Percentiles rank a stretch among this genome's conserved stretches.
Evolutionary conservation across 1,284 basidiomycete genomes (phyloP).

Genomic region (Phellopilus nigrolimitatus): DNA sequence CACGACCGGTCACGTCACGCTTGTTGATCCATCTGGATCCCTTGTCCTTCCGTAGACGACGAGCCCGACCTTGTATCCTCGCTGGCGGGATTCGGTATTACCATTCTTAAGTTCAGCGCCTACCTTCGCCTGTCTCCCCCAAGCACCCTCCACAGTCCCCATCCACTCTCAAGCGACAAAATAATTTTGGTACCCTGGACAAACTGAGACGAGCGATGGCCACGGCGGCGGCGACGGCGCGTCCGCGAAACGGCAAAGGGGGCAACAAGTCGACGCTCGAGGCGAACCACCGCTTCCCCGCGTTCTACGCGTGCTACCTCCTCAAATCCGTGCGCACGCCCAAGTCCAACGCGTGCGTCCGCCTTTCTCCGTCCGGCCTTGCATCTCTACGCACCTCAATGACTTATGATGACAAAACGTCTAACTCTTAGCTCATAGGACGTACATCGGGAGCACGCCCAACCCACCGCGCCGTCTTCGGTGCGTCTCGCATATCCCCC

Average conservation of each 20-base stretch:
- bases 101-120: too few species aligned
- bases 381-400: constrained; percentile 2
- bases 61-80: too few species aligned
- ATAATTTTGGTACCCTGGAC: too few species aligned
- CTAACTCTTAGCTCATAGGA: constrained; percentile 33
- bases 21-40: too few species aligned
- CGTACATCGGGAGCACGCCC: constrained; percentile 82
- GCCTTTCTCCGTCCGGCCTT: too few species aligned
- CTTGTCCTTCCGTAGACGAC: too few species aligned
- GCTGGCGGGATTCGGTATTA: too few species aligned
- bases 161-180: too few species aligned
- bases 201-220: too few species aligned
- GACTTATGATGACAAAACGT: constrained; percentile 6
- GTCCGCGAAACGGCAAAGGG: neutral
- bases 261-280: constrained; percentile 32
- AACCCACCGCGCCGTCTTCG: constrained; percentile 73
- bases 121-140: too few species aligned
- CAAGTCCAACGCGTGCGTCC: constrained; percentile 52
- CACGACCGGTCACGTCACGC: too few species aligned
- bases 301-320: constrained; percentile 88
- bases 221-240: neutral
- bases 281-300: constrained; percentile 57
- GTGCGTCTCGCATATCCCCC: constrained; percentile 29
- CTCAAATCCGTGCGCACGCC: constrained; percentile 63
- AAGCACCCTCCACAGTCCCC: too few species aligned